Evolutionary conservation across 768 basidiomycete genomes (phyloP).

Genomic region (Lentinula detonsa): DNA sequence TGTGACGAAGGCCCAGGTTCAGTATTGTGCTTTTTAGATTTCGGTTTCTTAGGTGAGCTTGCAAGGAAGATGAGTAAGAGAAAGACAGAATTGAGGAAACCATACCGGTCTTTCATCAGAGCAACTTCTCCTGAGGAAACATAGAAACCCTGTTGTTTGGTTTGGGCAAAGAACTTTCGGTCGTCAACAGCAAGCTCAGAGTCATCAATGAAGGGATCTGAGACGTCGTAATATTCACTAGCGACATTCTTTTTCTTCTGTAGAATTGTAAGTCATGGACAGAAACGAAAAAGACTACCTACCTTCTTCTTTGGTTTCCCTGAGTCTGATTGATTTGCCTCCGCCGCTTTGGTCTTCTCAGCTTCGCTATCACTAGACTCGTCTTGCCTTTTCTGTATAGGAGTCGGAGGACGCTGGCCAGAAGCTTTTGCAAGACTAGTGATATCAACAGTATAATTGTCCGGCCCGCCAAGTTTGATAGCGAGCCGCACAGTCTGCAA

Average conservation of each 20-base stretch:
- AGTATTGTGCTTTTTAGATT: slow-evolving; percentile 43
- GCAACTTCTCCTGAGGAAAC: slow-evolving; percentile 87
- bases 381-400: slow-evolving; percentile 23
- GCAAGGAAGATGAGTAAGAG: slow-evolving; percentile 14
- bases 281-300: slow-evolving; percentile 7
- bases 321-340: slow-evolving; percentile 31
- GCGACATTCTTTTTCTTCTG: slow-evolving; percentile 43
- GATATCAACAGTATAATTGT: slow-evolving; percentile 72
- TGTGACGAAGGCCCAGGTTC: slow-evolving; percentile 4
- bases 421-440: slow-evolving; percentile 49
- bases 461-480: slow-evolving; percentile 65
- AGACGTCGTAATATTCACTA: slow-evolving; percentile 83
- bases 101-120: slow-evolving; percentile 69
- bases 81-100: slow-evolving; percentile 10
- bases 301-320: slow-evolving; percentile 14
- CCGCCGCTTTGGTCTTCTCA: slow-evolving; percentile 24
- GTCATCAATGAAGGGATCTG: slow-evolving; percentile 97
- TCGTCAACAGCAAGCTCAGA: slow-evolving; percentile 89
- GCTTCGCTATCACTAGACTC: slow-evolving; percentile 56
- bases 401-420: slow-evolving; percentile 58
- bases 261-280: not conserved
- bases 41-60: slow-evolving; percentile 66
- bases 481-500: slow-evolving; percentile 63
- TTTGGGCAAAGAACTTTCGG: slow-evolving; percentile 85
- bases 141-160: slow-evolving; percentile 90